phyloP scores from a whole-genome alignment of 768 basidiomycete genomes.

The Leccinum variicolor region DNA sequence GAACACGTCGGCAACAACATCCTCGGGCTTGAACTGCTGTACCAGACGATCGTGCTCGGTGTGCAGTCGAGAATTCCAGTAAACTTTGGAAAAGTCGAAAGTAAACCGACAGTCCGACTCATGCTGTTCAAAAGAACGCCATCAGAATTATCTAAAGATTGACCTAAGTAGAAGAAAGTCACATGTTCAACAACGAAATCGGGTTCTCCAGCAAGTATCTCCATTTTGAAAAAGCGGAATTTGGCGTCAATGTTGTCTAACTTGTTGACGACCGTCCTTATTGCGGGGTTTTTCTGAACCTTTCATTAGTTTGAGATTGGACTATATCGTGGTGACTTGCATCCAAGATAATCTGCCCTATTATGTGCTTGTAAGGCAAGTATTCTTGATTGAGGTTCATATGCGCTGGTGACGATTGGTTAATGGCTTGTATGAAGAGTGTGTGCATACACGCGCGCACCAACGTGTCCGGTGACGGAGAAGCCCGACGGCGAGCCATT shows the following conservation, averaged over 20 bases:
- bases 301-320: conserved; percentile 7
- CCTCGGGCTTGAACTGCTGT: conserved; percentile 61
- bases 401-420: conserved; percentile 57
- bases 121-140: conserved; percentile 41
- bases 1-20: conserved; percentile 90
- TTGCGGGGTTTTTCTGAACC: conserved; percentile 75
- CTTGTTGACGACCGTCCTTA: conserved; percentile 95
- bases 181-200: conserved; percentile 88
- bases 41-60: conserved; percentile 90
- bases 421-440: neutral
- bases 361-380: conserved; percentile 84
- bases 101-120: conserved; percentile 86
- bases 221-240: conserved; percentile 96
- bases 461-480: conserved; percentile 87
- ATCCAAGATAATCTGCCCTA: conserved; percentile 90
- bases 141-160: neutral
- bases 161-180: conserved; percentile 24
- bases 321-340: conserved; percentile 41
- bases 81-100: conserved; percentile 94
- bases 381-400: conserved; percentile 89
- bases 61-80: conserved; percentile 97
- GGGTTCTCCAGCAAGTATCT: conserved; percentile 87
- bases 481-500: conserved; percentile 85
- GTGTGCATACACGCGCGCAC: conserved; percentile 40
- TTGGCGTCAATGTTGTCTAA: conserved; percentile 77